phyloP scores from a whole-genome alignment of 1,139 yeast genomes.

The Zygoascus hellenicus region DNA sequence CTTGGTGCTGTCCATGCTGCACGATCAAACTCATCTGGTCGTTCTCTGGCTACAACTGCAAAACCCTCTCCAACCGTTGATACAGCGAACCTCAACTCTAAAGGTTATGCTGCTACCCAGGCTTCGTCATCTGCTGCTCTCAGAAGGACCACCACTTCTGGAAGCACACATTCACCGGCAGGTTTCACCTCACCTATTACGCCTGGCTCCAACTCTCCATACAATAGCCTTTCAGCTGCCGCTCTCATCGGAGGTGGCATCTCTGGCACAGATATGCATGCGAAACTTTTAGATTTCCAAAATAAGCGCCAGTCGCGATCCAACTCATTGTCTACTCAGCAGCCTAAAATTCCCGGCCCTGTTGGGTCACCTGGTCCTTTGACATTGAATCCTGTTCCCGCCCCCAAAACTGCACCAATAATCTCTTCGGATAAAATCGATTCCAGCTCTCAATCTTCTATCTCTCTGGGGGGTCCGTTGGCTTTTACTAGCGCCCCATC shows the following conservation, averaged over 20 bases:
- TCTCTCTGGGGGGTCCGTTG: constrained; percentile 8
- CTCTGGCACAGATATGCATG: constrained; percentile 14
- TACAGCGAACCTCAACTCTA: too few relatives aligned
- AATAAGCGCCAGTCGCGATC: constrained; percentile 26
- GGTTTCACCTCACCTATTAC: constrained; percentile 3
- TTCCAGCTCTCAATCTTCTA: constrained; percentile 3
- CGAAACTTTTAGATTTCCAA: constrained; percentile 25
- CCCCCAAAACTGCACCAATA: neutral
- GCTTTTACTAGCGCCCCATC: constrained; percentile 12
- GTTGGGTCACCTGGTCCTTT: neutral
- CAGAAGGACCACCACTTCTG: constrained; percentile 4
- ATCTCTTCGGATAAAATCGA: neutral
- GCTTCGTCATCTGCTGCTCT: neutral
- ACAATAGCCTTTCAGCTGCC: constrained; percentile 6
- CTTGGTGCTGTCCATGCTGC: constrained; percentile 3
- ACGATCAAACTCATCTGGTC: neutral
- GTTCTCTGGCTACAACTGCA: too few relatives aligned
- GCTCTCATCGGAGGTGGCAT: constrained; percentile 11
- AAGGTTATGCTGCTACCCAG: too few relatives aligned
- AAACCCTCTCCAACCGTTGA: too few relatives aligned
- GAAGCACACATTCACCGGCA: neutral
- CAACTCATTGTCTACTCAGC: constrained; percentile 15
- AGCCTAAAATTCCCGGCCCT: neutral
- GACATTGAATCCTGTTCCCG: neutral
- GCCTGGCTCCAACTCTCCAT: constrained; percentile 3